phyloP scores from a whole-genome alignment of 345 rosid species.

The Citrus unshiu region DNA sequence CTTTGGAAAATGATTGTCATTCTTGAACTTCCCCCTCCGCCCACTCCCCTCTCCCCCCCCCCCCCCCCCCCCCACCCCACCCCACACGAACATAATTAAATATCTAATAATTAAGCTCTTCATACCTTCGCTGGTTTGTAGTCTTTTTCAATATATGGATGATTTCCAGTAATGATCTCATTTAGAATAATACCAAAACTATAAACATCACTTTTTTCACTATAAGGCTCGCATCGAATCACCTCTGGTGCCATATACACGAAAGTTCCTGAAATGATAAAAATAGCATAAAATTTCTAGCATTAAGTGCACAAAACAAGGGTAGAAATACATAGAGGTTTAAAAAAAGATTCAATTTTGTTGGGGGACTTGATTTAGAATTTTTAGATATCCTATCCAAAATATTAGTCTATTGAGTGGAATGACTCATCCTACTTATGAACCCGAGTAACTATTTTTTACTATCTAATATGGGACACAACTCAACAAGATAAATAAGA shows the following conservation, averaged over 20 bases:
- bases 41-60: no score
- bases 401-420: no score
- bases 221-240: constrained; percentile 51
- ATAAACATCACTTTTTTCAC: constrained; percentile 57
- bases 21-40: no score
- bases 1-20: not conserved
- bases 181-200: constrained; percentile 52
- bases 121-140: constrained; percentile 42
- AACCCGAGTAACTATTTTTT: rapidly evolving
- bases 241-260: constrained; percentile 70
- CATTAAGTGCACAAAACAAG: not conserved
- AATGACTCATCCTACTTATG: no score
- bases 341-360: no score
- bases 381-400: no score
- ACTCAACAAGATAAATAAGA: no score
- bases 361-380: no score
- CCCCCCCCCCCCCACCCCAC: no score
- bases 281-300: no score
- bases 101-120: not conserved
- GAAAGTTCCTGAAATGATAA: constrained; percentile 36
- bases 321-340: not conserved
- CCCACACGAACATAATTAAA: no score
- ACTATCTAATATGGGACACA: rapidly evolving
- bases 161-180: constrained; percentile 44
- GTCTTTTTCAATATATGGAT: constrained; percentile 44